Evolutionary conservation across 441 rosid species (phyloP).

Genomic region (Gossypium gossypioides): DNA sequence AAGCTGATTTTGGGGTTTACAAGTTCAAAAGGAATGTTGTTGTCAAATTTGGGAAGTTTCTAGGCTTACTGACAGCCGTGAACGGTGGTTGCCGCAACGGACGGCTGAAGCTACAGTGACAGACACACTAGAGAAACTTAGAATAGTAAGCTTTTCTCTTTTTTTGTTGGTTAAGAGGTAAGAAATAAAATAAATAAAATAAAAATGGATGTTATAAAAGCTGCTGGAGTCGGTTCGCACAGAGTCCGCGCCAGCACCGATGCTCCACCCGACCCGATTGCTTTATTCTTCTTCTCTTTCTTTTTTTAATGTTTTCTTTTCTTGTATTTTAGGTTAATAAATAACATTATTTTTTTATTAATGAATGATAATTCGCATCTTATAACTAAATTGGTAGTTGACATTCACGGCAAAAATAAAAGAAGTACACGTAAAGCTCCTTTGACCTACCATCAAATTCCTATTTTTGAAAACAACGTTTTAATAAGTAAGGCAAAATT

Average conservation of each 20-base stretch:
- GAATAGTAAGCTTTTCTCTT: background rate
- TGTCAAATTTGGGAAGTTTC: background rate
- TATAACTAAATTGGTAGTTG: background rate
- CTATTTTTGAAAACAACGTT: background rate
- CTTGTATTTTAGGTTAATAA: background rate
- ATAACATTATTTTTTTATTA: too few relatives aligned
- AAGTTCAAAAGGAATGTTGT: background rate
- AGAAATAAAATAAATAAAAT: background rate
- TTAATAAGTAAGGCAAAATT: too few relatives aligned
- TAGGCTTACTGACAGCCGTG: background rate
- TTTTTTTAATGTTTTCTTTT: background rate
- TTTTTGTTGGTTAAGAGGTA: background rate
- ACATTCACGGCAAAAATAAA: background rate
- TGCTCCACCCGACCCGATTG: background rate
- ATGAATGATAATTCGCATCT: background rate
- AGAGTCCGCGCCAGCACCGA: background rate
- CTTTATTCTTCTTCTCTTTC: background rate
- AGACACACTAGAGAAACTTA: background rate
- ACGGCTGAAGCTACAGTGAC: background rate
- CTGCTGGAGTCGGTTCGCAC: background rate
- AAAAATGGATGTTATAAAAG: background rate
- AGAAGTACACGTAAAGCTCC: background rate
- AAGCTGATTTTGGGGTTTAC: background rate
- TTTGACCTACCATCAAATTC: slow-evolving; percentile 15
- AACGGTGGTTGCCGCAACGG: slow-evolving; percentile 2